Conservation (phyloP, 176 grass and related monocot species). For the Pharus latifolius region DNA sequence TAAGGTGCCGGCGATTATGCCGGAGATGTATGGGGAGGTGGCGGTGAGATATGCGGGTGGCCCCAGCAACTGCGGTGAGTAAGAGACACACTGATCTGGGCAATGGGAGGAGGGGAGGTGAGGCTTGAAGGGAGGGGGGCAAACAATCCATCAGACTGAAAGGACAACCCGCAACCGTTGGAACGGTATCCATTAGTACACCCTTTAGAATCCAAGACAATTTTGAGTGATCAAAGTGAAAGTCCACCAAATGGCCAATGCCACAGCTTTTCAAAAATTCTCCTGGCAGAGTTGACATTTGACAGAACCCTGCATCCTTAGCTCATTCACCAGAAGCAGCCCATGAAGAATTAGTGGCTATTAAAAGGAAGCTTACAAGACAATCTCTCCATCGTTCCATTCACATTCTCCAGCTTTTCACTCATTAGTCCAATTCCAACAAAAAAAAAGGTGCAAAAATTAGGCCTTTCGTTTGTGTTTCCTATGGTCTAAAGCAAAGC, state of each 20-base stretch:
- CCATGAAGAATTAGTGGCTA: background rate
- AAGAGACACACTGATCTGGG: too few species aligned
- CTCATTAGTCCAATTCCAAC: slow-evolving; percentile 2
- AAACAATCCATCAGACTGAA: too few species aligned
- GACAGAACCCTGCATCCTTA: background rate
- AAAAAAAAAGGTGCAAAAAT: background rate
- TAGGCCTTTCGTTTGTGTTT: background rate
- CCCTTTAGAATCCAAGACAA: too few species aligned
- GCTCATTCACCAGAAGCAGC: background rate
- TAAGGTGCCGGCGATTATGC: too few species aligned
- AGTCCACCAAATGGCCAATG: background rate
- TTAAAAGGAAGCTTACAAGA: background rate
- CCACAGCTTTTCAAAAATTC: slow-evolving; percentile 23
- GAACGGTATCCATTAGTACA: too few species aligned
- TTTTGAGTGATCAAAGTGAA: slow-evolving; percentile 15
- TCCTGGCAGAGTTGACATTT: slow-evolving; percentile 16
- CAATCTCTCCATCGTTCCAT: slow-evolving; percentile 2
- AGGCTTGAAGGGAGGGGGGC: too few species aligned
- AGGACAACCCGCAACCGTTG: too few species aligned
- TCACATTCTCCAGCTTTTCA: too few species aligned
- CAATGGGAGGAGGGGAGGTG: too few species aligned
- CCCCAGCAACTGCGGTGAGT: too few species aligned
- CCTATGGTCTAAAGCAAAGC: background rate
- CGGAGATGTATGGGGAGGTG: too few species aligned
- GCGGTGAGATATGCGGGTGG: too few species aligned